phyloP scores from a whole-genome alignment of 2,329 filamentous ascomycete genomes.

The Nemania serpens region DNA sequence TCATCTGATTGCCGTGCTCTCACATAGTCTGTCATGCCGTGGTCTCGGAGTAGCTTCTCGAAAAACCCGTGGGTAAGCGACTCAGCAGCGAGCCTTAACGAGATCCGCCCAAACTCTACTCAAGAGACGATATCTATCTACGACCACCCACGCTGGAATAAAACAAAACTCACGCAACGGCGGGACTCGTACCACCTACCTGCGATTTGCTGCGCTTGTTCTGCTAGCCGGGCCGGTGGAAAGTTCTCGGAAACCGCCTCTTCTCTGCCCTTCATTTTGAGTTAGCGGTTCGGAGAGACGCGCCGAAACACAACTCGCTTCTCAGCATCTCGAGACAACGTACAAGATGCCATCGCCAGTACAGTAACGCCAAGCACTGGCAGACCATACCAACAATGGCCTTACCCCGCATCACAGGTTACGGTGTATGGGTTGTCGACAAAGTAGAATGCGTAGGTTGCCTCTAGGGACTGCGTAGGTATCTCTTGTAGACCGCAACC shows the following conservation, averaged over 20 bases:
- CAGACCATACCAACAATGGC: neutral
- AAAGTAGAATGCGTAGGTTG: too few species aligned
- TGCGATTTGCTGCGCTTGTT: neutral
- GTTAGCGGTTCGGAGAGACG: neutral
- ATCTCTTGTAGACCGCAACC: too few species aligned
- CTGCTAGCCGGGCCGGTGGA: neutral
- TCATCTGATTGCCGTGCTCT: neutral
- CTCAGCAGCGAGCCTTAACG: neutral
- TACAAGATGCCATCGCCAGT: neutral
- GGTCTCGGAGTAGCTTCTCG: neutral
- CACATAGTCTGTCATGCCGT: neutral
- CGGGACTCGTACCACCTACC: neutral
- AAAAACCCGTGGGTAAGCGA: neutral
- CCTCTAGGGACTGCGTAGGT: too few species aligned
- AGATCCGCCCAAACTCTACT: conserved; percentile 8
- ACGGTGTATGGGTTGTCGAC: neutral
- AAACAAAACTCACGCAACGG: neutral
- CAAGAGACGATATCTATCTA: neutral
- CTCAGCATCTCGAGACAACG: neutral
- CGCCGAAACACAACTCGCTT: neutral
- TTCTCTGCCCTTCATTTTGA: neutral
- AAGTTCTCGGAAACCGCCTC: neutral
- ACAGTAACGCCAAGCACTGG: neutral
- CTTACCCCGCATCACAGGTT: neutral
- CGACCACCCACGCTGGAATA: neutral